Evolutionary conservation across 495 filamentous ascomycete genomes (phyloP), one percentile per base, ranked within the genome.

Genomic region (Lasiosphaeria ovina): DNA sequence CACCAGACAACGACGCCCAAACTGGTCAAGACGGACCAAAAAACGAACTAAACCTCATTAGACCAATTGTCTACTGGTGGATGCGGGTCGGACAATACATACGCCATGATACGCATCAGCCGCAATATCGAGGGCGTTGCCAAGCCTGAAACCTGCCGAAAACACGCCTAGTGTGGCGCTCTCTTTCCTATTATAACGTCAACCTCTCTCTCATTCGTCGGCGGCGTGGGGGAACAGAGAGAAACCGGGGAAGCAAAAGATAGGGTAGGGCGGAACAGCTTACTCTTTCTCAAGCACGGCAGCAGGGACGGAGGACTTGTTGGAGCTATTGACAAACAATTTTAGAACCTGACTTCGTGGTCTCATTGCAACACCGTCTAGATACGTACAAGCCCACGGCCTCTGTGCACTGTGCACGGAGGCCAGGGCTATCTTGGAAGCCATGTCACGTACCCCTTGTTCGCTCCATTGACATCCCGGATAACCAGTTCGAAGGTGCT

Each of bases 361-460:
- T 81, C 74, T 82, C 83, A 61, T 67, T 59, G 52, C 54, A 61
- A 62, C 53, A 61, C 66, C 64, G 63, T 60, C 65, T 54, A 58
- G 17, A 55, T 72, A 68, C 65, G 62, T 68, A 74, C 64, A 70
- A 31, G 57, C 16, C 33, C 40, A 2, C 60, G 63, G 57, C 55
- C 56, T 61, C 57, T 38, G 62, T 56, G 40, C 44, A 11, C 5
- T 47, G 55, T 35, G 72, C 68, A 61, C 67, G 44, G 45, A 47
- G 38, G 40, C 55, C 38, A 49, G 64, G 60, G 68, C 69, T 80
- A 98, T 81, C 87, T 89, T 64, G 95, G 95, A 83, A 98, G 91
- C 91, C 91, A 90, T 74, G 87, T 85, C 82, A 98, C 95, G 87
- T 99, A 99, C 95, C 94, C 95, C 92, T 93, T 94, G 78, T 89